Evolutionary conservation across 208 protist genomes (phyloP).

Genomic region (Trichomonas vaginalis): DNA sequence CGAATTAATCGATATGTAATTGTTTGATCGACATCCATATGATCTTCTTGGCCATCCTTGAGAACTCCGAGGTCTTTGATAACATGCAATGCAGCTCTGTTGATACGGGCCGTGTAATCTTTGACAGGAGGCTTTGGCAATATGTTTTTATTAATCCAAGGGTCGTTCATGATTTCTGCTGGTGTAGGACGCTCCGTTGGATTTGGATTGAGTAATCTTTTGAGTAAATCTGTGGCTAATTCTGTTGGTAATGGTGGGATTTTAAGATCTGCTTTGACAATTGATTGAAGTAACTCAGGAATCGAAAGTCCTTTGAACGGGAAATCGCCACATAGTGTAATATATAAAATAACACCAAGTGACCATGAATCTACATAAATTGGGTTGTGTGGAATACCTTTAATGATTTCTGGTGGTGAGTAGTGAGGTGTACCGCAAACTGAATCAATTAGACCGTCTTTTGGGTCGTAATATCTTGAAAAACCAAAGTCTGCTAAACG

Average conservation of each 20-base stretch:
- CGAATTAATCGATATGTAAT: not conserved
- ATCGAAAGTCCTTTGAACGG: not conserved
- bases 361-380: not conserved
- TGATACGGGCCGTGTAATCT: not conserved
- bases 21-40: not conserved
- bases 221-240: not conserved
- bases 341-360: not conserved
- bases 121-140: not conserved
- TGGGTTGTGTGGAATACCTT: not conserved
- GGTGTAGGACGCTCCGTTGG: not conserved
- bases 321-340: not conserved
- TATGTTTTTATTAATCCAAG: not conserved
- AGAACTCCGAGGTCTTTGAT: not conserved
- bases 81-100: not conserved
- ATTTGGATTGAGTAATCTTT: not conserved
- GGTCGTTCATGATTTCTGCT: not conserved
- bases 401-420: not conserved
- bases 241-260: not conserved
- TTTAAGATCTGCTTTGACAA: not conserved
- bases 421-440: not conserved
- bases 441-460: not conserved
- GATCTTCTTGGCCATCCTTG: not conserved
- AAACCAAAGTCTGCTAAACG: not conserved
- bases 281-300: not conserved
- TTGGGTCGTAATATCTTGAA: not conserved